Base-by-base conservation (phyloP, 202 grass and related monocot species). In the Panicum hallii region DNA sequence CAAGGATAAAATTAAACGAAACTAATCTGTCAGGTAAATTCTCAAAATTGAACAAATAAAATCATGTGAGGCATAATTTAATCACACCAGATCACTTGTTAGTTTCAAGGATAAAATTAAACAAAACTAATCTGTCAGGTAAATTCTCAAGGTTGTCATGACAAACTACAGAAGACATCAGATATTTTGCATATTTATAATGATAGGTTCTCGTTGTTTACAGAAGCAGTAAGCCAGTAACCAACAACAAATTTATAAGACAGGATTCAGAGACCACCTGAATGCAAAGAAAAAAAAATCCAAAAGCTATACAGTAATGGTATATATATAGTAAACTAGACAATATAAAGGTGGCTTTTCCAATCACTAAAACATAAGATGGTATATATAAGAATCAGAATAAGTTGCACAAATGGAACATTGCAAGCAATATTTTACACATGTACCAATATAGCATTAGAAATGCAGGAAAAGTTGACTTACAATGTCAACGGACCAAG, bases 171-270 rank as follows among this genome's bases (percentile, higher is more conserved):
- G 11, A 20, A 16, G 2, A 60, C 26, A 41, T 16, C 41, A 48
- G 16, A 82, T 14, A 77, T 53, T 20, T 87, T 75, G 9, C 63
- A 70, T 8, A 55, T 32, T 69, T 57, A 56, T n/a, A 79, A 62
- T 34, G 7, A 75, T 43, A 52, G 43, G 11, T 71, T 71, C 0
- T 26, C 8, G 23, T n/a, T 53, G 7, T 57, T 36, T 36, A 58
- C 34, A 42, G 48, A 22, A 70, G 5, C 13, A 63, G 20, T 68
- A 62, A 62, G 23, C 32, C 32, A 26, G n/a, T 13, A 62, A 30
- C 11, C 40, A 42, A 49, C 10, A 72, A 32, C 12, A 26, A 22
- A 43, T 52, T 77, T 43, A 7, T 3, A 30, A 38, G 16, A 73
- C 17, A 28, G n/a, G 19, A 66, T 58, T 55, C 41, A 74, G 13